Evolutionary conservation across 169 alveolate genomes (phyloP), one percentile per base, ranked within the genome.

Genomic region (Plasmodium adleri): DNA sequence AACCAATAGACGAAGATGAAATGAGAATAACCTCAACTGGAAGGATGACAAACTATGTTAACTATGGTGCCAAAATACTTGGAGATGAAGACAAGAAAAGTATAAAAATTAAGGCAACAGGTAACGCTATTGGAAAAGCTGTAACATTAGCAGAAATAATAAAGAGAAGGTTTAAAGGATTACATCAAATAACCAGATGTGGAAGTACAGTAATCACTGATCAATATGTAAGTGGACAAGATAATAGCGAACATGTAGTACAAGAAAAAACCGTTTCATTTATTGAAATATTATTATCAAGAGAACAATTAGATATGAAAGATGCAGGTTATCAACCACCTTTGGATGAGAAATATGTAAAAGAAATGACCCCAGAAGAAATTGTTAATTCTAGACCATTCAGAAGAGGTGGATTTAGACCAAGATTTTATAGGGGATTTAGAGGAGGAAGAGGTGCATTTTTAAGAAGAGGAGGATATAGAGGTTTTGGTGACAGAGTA

Each of bases 61-160:
- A 93, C 49, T 97, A 96, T 83, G 98, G 96, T 43, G 92, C 91
- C 50, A 80, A 92, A 22, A 90, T 94, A 17, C 72, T 96, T 83
- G 94, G 89, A 39, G 96, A 92, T 39, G 96, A 94, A 32, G 94
- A 90, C 20, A 71, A 56, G 59, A 93, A 91, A 4, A 86, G 90
- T 28, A 71, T 97, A 28, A 94, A 94, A 50, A 93, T 97, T 60
- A 94, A 95, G 85, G 98, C 97, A 13, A 96, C 98, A 7, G 99
- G 99, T 13, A 93, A 93, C 26, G 98, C 98, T 24, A 95, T 96
- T 80, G 91, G 93, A 64, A 96, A 93, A 86, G 97, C 96, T 32
- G 95, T 96, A 2, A 89, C 96, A 4, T 75, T 97, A 59, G 97
- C 97, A 13, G 98, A 97, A 86, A 94, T 95, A 8, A 78, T 96